phyloP scores from a whole-genome alignment of 768 basidiomycete genomes.

The Pholiota microspora region DNA sequence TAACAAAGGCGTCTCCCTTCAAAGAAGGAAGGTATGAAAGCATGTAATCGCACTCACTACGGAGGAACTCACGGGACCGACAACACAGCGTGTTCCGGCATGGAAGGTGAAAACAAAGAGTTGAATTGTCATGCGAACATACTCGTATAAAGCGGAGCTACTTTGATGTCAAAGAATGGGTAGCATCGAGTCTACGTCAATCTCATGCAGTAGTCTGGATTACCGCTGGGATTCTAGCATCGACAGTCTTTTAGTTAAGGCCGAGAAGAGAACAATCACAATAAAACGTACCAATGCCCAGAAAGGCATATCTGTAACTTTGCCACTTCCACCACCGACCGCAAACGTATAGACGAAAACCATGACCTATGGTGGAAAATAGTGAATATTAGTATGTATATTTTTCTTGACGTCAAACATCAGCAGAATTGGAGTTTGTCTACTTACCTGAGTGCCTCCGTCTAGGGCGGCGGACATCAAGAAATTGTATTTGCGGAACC shows the following conservation, averaged over 20 bases:
- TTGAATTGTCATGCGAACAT: too few species aligned
- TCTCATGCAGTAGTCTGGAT: conserved; percentile 26
- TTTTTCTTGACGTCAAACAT: too few species aligned
- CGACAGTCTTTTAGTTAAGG: neutral
- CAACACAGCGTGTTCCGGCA: too few species aligned
- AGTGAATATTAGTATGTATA: too few species aligned
- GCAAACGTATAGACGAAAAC: conserved; percentile 44
- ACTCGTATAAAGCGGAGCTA: too few species aligned
- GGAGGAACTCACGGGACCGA: too few species aligned
- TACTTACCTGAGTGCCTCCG: conserved; percentile 41
- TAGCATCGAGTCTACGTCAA: conserved; percentile 14
- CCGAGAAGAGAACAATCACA: neutral
- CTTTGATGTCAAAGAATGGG: too few species aligned
- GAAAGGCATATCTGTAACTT: conserved; percentile 30
- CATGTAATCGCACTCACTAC: too few species aligned
- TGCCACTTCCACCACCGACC: conserved; percentile 43
- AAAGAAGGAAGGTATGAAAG: too few species aligned
- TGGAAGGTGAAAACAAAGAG: too few species aligned
- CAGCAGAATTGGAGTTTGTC: too few species aligned
- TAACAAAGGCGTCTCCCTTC: too few species aligned
- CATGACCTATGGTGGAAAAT: conserved; percentile 29
- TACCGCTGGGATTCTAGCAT: conserved; percentile 22
- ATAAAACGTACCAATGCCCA: conserved; percentile 36
- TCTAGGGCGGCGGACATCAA: conserved; percentile 49
- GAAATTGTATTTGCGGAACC: conserved; percentile 55